These are phyloP conservation scores for Danielozyma ontarioensis DNA, from an alignment of 805 yeast genomes.

Conservation along the genomic window DNA sequence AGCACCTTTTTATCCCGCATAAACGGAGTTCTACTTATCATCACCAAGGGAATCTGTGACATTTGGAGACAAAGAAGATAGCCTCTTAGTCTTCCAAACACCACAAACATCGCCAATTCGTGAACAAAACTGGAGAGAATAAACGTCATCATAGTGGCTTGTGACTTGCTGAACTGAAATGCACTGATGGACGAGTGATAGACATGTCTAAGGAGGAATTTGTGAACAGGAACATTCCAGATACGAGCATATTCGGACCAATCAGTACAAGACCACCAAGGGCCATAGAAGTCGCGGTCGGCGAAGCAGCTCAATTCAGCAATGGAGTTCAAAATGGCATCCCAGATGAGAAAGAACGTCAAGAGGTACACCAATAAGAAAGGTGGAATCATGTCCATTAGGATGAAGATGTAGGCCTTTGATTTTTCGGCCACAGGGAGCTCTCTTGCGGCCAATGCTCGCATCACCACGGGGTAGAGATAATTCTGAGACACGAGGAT, in stretches of 20 bases:
- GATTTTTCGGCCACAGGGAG: constrained; percentile 44
- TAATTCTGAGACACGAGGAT: constrained; percentile 69
- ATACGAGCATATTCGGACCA: constrained; percentile 92
- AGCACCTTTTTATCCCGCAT: constrained; percentile 52
- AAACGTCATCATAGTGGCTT: constrained; percentile 77
- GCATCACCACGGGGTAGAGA: constrained; percentile 68
- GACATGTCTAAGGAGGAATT: constrained; percentile 84
- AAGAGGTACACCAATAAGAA: constrained; percentile 72
- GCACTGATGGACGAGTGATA: constrained; percentile 87
- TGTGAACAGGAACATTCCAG: constrained; percentile 95
- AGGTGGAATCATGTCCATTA: constrained; percentile 74
- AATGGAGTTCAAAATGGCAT: constrained; percentile 79
- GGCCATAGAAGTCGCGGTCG: constrained; percentile 89
- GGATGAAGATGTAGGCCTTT: constrained; percentile 48
- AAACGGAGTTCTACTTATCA: constrained; percentile 53
- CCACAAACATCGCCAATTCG: constrained; percentile 87
- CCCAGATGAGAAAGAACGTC: constrained; percentile 91
- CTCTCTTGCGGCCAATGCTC: constrained; percentile 50
- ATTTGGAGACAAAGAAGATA: constrained; percentile 78
- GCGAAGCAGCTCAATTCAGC: constrained; percentile 87
- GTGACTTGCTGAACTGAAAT: constrained; percentile 53
- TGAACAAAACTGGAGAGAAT: constrained; percentile 78
- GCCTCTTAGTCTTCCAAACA: constrained; percentile 75
- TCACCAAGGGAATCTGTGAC: constrained; percentile 79
- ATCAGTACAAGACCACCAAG: constrained; percentile 95